Evolutionary conservation across 352 stramenopile species (phyloP).

Genomic region (Phytophthora tubulina): DNA sequence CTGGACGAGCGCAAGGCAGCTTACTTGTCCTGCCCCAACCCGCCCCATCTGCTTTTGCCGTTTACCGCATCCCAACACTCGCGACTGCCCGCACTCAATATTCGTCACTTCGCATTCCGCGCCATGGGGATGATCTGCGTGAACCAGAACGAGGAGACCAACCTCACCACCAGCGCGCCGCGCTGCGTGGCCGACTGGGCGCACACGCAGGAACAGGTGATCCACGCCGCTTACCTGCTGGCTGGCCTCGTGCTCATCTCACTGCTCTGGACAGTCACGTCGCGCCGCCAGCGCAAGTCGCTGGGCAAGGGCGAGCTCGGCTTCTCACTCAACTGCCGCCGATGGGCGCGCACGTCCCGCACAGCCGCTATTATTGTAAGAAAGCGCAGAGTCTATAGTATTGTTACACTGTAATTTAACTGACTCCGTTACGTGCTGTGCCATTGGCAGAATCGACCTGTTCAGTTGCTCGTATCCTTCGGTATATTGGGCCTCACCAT

Average conservation of each 20-base stretch:
- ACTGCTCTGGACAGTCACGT: constrained; percentile 62
- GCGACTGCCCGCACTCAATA: constrained; percentile 19
- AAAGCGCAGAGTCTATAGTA: neutral
- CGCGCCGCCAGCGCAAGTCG: constrained; percentile 59
- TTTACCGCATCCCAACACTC: constrained; percentile 21
- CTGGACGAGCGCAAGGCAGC: neutral
- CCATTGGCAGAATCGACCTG: constrained; percentile 65
- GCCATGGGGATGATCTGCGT: constrained; percentile 75
- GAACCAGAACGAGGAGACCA: constrained; percentile 61
- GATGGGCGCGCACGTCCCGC: constrained; percentile 83
- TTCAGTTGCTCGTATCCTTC: constrained; percentile 81
- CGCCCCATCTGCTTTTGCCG: constrained; percentile 31
- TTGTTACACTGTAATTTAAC: neutral
- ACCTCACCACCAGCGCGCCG: constrained; percentile 42
- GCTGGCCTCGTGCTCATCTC: constrained; percentile 58
- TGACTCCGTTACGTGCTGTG: constrained; percentile 7
- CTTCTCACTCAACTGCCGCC: constrained; percentile 80
- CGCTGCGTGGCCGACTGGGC: constrained; percentile 79
- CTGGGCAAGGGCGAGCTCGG: constrained; percentile 74
- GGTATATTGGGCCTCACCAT: constrained; percentile 77
- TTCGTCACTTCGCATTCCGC: constrained; percentile 20
- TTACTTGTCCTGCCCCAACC: neutral
- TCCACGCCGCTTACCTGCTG: constrained; percentile 62
- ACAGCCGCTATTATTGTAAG: constrained; percentile 76
- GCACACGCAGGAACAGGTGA: constrained; percentile 80